Evolutionary conservation across 148 eudicot genomes (phyloP), one percentile per base, ranked within the genome.

Genomic region (Persicaria maculosa): DNA sequence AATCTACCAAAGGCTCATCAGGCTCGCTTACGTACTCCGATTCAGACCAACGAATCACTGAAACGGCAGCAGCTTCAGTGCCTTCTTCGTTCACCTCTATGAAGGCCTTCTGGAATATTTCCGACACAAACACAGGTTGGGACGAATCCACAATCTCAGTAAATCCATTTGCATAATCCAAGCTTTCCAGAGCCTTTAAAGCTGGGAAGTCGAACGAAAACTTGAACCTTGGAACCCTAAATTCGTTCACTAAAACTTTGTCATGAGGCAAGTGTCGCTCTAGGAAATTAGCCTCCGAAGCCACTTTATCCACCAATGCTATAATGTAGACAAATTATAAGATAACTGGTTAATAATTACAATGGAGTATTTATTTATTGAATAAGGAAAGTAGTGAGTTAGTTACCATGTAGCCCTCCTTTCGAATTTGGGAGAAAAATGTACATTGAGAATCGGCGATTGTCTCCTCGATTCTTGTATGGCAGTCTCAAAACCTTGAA

Each of bases 11-110:
- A 5, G 54, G n/a, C 14, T n/a, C 2, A 4, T 20, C 44, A 7
- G 55, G 46, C 4, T 11, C 31, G 3, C n/a, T n/a, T n/a, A n/a
- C n/a, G n/a, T n/a, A n/a, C n/a, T n/a, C n/a, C n/a, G n/a, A n/a
- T n/a, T n/a, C n/a, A n/a, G n/a, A n/a, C n/a, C n/a, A n/a, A n/a
- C n/a, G n/a, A n/a, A 31, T 31, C 14, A 11, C 72, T 12, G 64
- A 9, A 46, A 68, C 44, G 45, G 71, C 75, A 15, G 72, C 79
- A 58, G 72, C 79, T 50, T 77, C 76, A 3, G 80, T 77, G 7
- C 80, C 80, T 46, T 77, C 75, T 72, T 77, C 75, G 22, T 77
- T 77, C 15, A 72, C 75, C 36, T 77, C 62, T n/a, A 77, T 72
- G 36, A 47, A 78, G 0, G 72, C 9, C 53, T 77, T 62, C n/a